These are phyloP conservation scores for Turritis glabra DNA, from an alignment of 345 rosid genomes.

Conservation along the genomic window DNA sequence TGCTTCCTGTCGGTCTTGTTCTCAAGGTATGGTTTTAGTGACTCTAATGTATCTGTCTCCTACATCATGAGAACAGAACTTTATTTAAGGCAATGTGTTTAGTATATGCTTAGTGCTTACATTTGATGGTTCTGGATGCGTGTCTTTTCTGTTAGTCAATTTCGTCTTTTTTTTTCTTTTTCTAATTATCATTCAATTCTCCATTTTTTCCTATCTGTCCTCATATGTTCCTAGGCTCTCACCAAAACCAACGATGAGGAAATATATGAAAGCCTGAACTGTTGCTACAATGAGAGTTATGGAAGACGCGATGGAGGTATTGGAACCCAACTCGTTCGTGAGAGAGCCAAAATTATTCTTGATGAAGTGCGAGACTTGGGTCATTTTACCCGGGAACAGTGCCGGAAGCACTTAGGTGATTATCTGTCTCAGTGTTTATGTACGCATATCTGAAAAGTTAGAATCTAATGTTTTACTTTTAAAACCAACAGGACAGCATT, in stretches of 20 bases:
- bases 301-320: conserved; percentile 70
- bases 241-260: conserved; percentile 74
- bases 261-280: conserved; percentile 65
- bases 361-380: conserved; percentile 73
- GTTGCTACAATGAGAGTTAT: conserved; percentile 57
- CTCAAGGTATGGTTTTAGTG: conserved; percentile 63
- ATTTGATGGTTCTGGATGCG: background rate
- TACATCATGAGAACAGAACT: background rate
- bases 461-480: conserved; percentile 26
- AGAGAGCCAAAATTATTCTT: conserved; percentile 85
- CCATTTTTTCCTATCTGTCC: background rate
- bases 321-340: conserved; percentile 80
- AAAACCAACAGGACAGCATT: conserved; percentile 66
- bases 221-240: conserved; percentile 60
- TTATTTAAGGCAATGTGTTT: background rate
- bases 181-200: background rate
- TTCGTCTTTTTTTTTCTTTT: background rate
- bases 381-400: conserved; percentile 71
- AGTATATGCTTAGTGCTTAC: conserved; percentile 1
- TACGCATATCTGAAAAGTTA: background rate
- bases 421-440: conserved; percentile 16
- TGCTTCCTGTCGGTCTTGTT: conserved; percentile 88
- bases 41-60: background rate
- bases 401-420: conserved; percentile 81
- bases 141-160: background rate